A percentile compares a stretch with the other conserved stretches of the same genome.
Evolutionary conservation across 352 stramenopile species (phyloP).

Genomic region (Phytopythium delawarense): DNA sequence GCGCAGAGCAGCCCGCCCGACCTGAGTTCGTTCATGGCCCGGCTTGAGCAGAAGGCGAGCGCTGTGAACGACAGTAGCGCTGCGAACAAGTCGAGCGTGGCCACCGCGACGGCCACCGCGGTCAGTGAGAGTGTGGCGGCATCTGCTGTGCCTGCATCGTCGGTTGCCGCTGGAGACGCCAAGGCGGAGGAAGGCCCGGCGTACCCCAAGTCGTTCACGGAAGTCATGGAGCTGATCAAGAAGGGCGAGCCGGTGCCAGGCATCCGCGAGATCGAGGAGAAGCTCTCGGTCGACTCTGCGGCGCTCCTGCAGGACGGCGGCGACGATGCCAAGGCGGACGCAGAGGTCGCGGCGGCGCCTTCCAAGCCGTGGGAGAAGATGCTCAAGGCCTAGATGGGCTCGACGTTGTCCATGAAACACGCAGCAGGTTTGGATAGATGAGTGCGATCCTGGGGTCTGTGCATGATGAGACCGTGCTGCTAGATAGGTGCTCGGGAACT

Average conservation of each 20-base stretch:
- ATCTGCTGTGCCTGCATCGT: background rate
- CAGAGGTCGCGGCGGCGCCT: slow-evolving; percentile 3
- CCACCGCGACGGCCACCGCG: background rate
- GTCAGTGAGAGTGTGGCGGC: background rate
- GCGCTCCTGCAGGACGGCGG: slow-evolving; percentile 18
- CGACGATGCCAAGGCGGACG: background rate
- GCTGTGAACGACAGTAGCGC: slow-evolving; percentile 22
- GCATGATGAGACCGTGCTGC: background rate
- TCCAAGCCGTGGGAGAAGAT: slow-evolving; percentile 44
- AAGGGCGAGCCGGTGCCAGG: slow-evolving; percentile 67
- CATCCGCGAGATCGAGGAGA: slow-evolving; percentile 73
- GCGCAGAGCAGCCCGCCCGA: slow-evolving; percentile 12
- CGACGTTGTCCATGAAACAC: background rate
- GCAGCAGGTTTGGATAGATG: slow-evolving; percentile 1
- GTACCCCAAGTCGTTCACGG: slow-evolving; percentile 67
- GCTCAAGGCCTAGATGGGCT: slow-evolving; percentile 14
- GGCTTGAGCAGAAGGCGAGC: slow-evolving; percentile 44
- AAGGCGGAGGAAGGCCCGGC: slow-evolving; percentile 24
- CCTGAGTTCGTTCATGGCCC: slow-evolving; percentile 52
- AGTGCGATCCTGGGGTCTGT: background rate
- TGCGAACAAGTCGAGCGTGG: slow-evolving; percentile 6
- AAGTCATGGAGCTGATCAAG: slow-evolving; percentile 74
- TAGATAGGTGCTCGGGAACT: background rate
- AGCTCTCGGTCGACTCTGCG: slow-evolving; percentile 55
- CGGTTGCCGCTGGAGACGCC: slow-evolving; percentile 15